Evolutionary conservation across 805 yeast genomes (phyloP).

Genomic region (Nakazawaea siamensis): DNA sequence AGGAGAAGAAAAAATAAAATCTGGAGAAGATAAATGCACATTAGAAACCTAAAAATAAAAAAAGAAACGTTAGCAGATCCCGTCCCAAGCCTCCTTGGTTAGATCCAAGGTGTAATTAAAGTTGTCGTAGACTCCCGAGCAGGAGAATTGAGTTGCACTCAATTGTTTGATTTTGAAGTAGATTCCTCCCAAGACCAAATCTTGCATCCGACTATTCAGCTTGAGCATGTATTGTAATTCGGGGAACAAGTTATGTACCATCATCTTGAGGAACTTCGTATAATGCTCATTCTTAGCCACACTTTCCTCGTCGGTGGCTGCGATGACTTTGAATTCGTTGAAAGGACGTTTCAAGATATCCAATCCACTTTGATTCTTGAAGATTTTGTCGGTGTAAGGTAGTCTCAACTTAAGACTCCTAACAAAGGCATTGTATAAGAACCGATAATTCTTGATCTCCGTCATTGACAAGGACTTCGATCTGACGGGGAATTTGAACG

Average conservation of each 20-base stretch:
- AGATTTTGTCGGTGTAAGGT: slow-evolving; percentile 13
- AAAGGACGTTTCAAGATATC: slow-evolving; percentile 16
- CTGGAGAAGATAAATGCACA: too few species aligned
- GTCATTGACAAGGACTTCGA: background rate
- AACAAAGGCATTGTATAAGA: slow-evolving; percentile 17
- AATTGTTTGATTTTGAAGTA: slow-evolving; percentile 7
- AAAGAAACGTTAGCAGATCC: too few species aligned
- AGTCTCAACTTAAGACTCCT: slow-evolving; percentile 18
- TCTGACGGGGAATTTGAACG: slow-evolving; percentile 3
- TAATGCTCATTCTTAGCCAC: slow-evolving; percentile 11
- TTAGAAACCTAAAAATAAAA: too few species aligned
- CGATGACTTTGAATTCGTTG: slow-evolving; percentile 12
- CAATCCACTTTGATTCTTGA: slow-evolving; percentile 17
- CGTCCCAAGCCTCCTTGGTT: background rate
- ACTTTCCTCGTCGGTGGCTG: slow-evolving; percentile 12
- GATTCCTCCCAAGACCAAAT: slow-evolving; percentile 19
- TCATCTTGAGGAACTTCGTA: slow-evolving; percentile 11
- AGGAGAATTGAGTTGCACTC: background rate
- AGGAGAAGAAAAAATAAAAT: too few species aligned
- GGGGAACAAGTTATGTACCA: slow-evolving; percentile 16
- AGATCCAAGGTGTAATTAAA: slow-evolving; percentile 10
- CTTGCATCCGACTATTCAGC: slow-evolving; percentile 10
- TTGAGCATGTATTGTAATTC: slow-evolving; percentile 15
- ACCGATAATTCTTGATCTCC: slow-evolving; percentile 6
- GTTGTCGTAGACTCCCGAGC: slow-evolving; percentile 15